Evolutionary conservation across 495 filamentous ascomycete genomes (phyloP).

Genomic region (Tuber aestivum): DNA sequence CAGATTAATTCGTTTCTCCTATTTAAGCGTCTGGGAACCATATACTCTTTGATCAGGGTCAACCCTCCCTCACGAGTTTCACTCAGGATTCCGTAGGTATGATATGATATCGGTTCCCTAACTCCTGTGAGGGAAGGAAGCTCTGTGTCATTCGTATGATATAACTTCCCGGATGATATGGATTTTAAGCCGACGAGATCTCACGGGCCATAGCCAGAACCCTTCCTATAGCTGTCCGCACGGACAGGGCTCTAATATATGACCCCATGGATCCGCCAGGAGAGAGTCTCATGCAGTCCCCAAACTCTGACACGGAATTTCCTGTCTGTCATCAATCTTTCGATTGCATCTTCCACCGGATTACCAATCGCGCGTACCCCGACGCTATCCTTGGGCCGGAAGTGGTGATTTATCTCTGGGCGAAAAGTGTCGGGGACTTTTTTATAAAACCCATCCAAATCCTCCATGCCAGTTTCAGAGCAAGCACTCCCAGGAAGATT

Average conservation of each 20-base stretch:
- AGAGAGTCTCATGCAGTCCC: constrained; percentile 17
- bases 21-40: not conserved
- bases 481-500: not conserved
- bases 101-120: constrained; percentile 21
- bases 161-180: constrained; percentile 34
- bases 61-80: constrained; percentile 35
- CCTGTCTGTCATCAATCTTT: constrained; percentile 14
- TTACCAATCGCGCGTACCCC: constrained; percentile 20
- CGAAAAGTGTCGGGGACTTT: not conserved
- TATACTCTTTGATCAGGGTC: constrained; percentile 6
- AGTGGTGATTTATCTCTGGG: constrained; percentile 9
- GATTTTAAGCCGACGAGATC: constrained; percentile 25
- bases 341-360: constrained; percentile 25
- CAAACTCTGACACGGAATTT: not conserved
- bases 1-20: not conserved
- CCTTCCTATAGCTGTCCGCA: constrained; percentile 23
- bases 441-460: constrained; percentile 15
- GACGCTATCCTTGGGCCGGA: constrained; percentile 15
- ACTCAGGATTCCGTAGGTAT: constrained; percentile 11
- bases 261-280: constrained; percentile 17
- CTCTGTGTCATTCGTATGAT: constrained; percentile 22
- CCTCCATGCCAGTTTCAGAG: constrained; percentile 13
- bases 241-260: constrained; percentile 21
- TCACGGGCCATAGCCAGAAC: constrained; percentile 13
- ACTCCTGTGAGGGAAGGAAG: constrained; percentile 8